These are phyloP conservation scores for Tricholoma sp. DNA, from an alignment of 768 basidiomycete species.

Conservation along the genomic window DNA sequence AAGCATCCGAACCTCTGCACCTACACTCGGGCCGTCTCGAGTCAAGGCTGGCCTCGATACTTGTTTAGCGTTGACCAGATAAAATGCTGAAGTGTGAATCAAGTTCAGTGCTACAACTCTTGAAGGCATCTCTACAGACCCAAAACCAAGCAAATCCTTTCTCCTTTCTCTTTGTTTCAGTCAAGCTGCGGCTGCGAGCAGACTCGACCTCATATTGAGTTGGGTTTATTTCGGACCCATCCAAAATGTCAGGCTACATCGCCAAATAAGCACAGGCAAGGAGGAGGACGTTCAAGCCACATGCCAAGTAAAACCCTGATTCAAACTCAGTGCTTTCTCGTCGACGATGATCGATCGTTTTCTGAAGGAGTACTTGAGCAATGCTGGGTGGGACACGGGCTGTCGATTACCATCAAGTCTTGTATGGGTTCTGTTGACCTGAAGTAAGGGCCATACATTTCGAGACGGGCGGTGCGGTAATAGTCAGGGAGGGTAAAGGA, in stretches of 20 bases:
- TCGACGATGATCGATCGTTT: conserved; percentile 1
- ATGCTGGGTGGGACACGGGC: neutral
- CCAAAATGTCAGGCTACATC: neutral
- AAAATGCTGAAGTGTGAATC: neutral
- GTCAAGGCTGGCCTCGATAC: neutral
- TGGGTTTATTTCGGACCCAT: neutral
- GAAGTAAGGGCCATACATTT: conserved; percentile 2
- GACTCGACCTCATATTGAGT: neutral
- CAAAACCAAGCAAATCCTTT: neutral
- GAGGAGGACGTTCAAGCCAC: neutral
- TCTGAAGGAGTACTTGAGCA: neutral
- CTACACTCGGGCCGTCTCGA: neutral
- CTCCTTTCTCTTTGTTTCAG: neutral
- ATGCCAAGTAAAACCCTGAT: neutral
- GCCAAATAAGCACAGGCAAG: neutral
- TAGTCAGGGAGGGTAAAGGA: conserved; percentile 3
- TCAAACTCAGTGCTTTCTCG: conserved; percentile 1
- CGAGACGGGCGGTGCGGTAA: conserved; percentile 1
- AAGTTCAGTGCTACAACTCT: neutral
- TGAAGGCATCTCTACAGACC: neutral
- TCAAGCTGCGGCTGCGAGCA: neutral
- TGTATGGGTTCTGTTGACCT: neutral
- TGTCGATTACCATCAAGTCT: neutral
- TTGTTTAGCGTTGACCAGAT: neutral
- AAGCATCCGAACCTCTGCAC: no score